Evolutionary conservation across 148 eudicot genomes (phyloP).

Genomic region (Chenopodium suecicum): DNA sequence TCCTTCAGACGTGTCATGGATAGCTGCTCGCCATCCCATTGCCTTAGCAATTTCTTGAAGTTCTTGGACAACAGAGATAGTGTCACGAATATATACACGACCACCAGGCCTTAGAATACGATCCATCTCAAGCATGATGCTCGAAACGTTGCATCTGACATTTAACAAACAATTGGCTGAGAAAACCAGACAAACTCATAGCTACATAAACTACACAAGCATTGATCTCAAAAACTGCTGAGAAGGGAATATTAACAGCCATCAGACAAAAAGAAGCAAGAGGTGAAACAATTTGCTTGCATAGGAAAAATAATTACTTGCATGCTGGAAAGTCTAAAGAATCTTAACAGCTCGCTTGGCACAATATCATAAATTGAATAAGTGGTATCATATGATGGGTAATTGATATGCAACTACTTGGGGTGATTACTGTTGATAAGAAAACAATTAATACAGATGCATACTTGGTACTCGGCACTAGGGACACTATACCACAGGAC

Average conservation of each 20-base stretch:
- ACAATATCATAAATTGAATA: neutral
- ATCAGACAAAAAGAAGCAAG: neutral
- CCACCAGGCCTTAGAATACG: conserved; percentile 95
- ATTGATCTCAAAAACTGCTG: neutral
- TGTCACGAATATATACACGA: conserved; percentile 80
- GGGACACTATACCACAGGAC: neutral
- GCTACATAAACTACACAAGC: neutral
- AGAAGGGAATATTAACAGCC: neutral
- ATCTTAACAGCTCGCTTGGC: neutral
- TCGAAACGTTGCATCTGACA: conserved; percentile 78
- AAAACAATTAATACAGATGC: neutral
- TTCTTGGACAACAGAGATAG: conserved; percentile 65
- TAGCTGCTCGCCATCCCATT: conserved; percentile 75
- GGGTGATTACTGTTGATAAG: neutral
- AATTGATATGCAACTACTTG: neutral
- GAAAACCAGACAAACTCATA: neutral
- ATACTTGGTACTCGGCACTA: neutral
- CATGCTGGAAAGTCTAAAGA: neutral
- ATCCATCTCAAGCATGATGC: conserved; percentile 97
- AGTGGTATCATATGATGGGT: neutral
- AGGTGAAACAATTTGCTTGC: neutral
- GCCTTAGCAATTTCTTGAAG: conserved; percentile 78
- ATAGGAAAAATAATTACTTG: too few relatives aligned
- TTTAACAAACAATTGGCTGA: neutral
- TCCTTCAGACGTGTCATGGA: conserved; percentile 92